A percentile compares a stretch with the other conserved stretches of the same genome.
phyloP scores from a whole-genome alignment of 106 monocot genomes.

The Gastrodia elata region DNA sequence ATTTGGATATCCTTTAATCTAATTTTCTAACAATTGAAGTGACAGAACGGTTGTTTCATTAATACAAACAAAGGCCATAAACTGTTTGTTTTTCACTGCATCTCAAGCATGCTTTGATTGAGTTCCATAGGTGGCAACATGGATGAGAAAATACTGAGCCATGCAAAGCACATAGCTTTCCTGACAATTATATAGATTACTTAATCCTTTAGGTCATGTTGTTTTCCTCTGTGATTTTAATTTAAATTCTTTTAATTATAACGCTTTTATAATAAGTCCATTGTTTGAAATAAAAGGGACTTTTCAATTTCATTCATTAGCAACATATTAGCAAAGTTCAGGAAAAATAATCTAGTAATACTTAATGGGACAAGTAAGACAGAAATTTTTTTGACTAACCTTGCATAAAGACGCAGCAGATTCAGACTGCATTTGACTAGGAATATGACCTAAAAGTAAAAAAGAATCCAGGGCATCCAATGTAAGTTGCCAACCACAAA shows the following conservation, averaged over 20 bases:
- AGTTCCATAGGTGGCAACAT: no score
- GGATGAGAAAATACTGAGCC: no score
- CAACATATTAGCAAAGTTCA: not conserved
- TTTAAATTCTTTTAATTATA: no score
- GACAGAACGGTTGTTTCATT: no score
- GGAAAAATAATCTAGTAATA: not conserved
- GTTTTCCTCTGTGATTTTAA: no score
- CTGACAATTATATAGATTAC: no score
- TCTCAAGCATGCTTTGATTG: no score
- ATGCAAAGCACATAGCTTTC: no score
- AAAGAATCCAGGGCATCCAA: slow-evolving; percentile 81
- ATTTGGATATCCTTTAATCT: no score
- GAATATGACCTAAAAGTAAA: slow-evolving; percentile 54
- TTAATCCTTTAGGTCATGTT: not conserved
- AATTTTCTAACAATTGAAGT: no score
- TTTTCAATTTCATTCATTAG: not conserved
- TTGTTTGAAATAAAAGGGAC: not conserved
- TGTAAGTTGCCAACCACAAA: slow-evolving; percentile 90
- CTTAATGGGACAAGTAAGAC: not conserved
- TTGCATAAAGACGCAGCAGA: slow-evolving; percentile 95
- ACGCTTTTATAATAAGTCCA: not conserved
- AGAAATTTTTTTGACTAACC: slow-evolving; percentile 24
- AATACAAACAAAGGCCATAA: no score
- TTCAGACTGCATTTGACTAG: slow-evolving; percentile 79
- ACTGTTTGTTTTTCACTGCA: no score